Base-by-base conservation (phyloP, 2,329 filamentous ascomycete genomes). In the Dactylella cylindrospora region DNA sequence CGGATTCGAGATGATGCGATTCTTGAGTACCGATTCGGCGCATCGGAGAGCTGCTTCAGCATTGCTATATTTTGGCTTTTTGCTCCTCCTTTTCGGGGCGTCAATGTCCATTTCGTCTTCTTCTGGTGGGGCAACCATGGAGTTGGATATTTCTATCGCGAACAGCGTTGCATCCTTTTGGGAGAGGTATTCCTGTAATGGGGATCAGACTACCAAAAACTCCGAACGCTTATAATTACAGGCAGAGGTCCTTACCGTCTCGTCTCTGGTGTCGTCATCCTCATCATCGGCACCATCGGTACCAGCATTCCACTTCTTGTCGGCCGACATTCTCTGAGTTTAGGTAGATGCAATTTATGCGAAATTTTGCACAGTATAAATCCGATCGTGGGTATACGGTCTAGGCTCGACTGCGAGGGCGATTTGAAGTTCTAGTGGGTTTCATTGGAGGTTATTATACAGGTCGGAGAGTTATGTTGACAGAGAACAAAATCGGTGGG, bases 161-260 rank as follows among this genome's bases (percentile, higher is more conserved):
- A 98, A 91, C 19, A 98, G 79, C n/a, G 97, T 81, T n/a, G 93
- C 93, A 83, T 98, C 93, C 75, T 95, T 96, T 71, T 90, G 85
- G 0, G 85, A 80, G 76, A 90, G 94, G 77, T 93, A 98, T 73
- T 83, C 84, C 89, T 91, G 68, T 8, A 33, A 43, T 39, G 46
- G 5, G 33, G 19, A n/a, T 45, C 5, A 12, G 10, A 3, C 22
- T 22, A 10, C 13, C 25, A 13, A 4, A 17, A 19, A 29, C 13
- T 20, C 46, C 45, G 22, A 36, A 9, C n/a, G 10, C 6, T 9
- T 8, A 13, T n/a, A 17, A 12, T 44, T 40, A 50, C 47, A 10
- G 32, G n/a, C 19, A 22, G 20, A 2, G 25, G 3, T 35, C 44
- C 76, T 68, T 73, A 84, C 81, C 36, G 77, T 77, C 68, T 88